phyloP scores from a whole-genome alignment of 371 early-diverging fungal species.

The Saksenaea oblongispora region DNA sequence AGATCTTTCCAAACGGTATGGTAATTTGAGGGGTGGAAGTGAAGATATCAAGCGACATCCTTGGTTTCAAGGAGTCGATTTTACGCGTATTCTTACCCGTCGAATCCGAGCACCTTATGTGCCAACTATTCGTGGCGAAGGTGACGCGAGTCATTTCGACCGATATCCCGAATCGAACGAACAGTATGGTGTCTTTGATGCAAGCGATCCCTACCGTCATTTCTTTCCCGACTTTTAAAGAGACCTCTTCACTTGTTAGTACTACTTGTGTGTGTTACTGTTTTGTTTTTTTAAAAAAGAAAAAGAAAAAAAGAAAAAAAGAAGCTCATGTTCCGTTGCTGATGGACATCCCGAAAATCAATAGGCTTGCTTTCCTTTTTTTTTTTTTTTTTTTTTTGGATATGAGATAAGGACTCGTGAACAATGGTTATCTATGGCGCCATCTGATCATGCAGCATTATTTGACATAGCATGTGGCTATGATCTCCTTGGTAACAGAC shows the following conservation, averaged over 20 bases:
- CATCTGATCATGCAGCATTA: no score
- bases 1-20: conserved; percentile 89
- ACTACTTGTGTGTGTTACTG: neutral
- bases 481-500: no score
- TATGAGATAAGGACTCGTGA: no score
- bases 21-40: conserved; percentile 89
- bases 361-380: neutral
- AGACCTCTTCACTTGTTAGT: neutral
- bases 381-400: neutral
- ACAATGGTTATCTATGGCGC: no score
- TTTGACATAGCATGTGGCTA: no score
- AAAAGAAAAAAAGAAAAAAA: neutral
- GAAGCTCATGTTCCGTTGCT: neutral
- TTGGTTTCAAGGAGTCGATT: conserved; percentile 97
- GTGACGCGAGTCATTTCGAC: conserved; percentile 96
- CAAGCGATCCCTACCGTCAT: conserved; percentile 38
- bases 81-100: conserved; percentile 74
- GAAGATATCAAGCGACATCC: conserved; percentile 92
- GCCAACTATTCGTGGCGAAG: conserved; percentile 82
- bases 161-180: conserved; percentile 86
- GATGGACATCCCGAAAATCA: neutral
- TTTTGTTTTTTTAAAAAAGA: neutral
- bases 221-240: conserved; percentile 37
- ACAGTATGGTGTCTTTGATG: conserved; percentile 49
- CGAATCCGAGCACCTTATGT: conserved; percentile 91